Conservation (phyloP, 2,329 filamentous ascomycete genomes). For the Penicillium sp. region DNA sequence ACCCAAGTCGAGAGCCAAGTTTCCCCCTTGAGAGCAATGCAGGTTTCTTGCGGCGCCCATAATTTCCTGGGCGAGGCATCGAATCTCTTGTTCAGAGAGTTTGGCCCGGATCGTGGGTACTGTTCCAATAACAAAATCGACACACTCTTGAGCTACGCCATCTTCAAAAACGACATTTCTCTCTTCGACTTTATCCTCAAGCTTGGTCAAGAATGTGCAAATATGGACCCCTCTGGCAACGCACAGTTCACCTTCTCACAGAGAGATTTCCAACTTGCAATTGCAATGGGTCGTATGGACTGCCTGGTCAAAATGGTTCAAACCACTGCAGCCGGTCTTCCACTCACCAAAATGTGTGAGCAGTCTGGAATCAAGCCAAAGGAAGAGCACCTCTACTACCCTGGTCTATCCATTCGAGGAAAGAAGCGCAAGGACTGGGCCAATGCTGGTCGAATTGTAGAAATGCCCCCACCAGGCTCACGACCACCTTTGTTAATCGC, state of each 20-base stretch:
- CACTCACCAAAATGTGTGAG: constrained; percentile 66
- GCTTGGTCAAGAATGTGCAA: constrained; percentile 36
- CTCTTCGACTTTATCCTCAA: constrained; percentile 61
- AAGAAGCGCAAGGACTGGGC: constrained; percentile 77
- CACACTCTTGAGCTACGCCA: constrained; percentile 38
- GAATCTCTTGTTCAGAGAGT: background rate
- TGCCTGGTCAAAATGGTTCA: constrained; percentile 61
- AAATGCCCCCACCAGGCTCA: background rate
- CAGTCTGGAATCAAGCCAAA: constrained; percentile 63
- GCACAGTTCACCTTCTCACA: constrained; percentile 5
- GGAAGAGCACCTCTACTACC: constrained; percentile 70
- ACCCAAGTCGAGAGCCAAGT: constrained; percentile 66
- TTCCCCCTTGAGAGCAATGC: constrained; percentile 57
- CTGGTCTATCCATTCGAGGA: constrained; percentile 73
- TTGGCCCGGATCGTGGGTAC: background rate
- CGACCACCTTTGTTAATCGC: constrained; percentile 35
- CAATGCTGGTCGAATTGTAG: constrained; percentile 52
- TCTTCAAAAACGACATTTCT: constrained; percentile 54
- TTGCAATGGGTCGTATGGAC: constrained; percentile 39
- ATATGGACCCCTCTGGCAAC: constrained; percentile 4
- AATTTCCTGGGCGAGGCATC: constrained; percentile 13
- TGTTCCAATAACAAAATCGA: background rate
- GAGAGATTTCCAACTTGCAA: constrained; percentile 41
- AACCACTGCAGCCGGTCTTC: constrained; percentile 66
- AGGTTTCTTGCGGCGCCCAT: constrained; percentile 37